Evolutionary conservation across 1,139 yeast genomes (phyloP), one percentile per base, ranked within the genome.

Genomic region (Meyerozyma athensensis): DNA sequence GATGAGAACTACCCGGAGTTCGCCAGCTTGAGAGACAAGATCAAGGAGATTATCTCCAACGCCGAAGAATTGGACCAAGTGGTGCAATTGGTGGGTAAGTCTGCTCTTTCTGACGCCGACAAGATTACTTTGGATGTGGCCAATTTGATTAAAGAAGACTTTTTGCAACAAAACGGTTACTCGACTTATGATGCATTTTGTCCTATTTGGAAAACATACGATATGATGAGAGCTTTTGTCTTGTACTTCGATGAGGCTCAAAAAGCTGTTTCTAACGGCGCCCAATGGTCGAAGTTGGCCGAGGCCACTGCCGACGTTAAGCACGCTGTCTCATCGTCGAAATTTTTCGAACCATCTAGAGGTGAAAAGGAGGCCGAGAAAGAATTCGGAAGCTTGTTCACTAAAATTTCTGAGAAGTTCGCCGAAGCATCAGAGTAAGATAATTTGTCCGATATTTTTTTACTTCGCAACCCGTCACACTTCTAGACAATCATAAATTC

Each of bases 11-110:
- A 81, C 63, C 95, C 97, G 41, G 97, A 87, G 56, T 92, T 89
- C 75, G 92, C 97, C 40, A 60, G 72, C 30, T 77, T 90, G 59
- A 86, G 99, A 74, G 84, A 84, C 63, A 84, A 83, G 67, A 86
- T 92, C 56, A 87, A 79, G 70, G 98, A 92, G 71, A 92, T 92
- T 53, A 74, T 92, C 55, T 83, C 97, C 34, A 87, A 86, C 62
- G 97, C 97, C 40, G 98, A 92, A 71, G 98, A 92, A 68, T 78
- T 92, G 61, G 97, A 92, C 68, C 98, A 92, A 71, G 98, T 92
- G 53, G 98, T 92, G 46, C 98, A 94, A 72, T 80, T 92, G 61
- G 99, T 92, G 47, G 99, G 99, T 75, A 92, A 92, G 70, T 85
- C 96, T 48, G 97, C 99, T 4, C 75, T 92, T 53, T 86, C 96